These are phyloP conservation scores for Plasmodium vivax DNA, from an alignment of 169 alveolate genomes.

Conservation along the genomic window DNA sequence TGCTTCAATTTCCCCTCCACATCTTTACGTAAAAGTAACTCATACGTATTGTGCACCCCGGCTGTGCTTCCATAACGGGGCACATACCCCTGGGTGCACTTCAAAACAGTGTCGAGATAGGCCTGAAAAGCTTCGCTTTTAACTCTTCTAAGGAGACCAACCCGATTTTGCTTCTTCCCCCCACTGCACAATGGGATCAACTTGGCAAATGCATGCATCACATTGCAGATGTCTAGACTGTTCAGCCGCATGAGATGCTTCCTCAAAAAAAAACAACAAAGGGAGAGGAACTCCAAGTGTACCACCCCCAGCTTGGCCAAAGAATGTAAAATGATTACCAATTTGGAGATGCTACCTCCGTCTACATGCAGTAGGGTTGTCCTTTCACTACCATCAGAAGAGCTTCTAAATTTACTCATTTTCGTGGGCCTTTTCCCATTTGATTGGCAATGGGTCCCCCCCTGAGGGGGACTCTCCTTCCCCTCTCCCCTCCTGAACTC, in stretches of 20 bases:
- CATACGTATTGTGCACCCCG: background rate
- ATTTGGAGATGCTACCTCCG: constrained; percentile 7
- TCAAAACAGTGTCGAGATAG: background rate
- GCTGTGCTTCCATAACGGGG: background rate
- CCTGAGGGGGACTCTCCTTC: background rate
- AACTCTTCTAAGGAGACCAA: background rate
- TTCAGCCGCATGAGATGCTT: constrained; percentile 23
- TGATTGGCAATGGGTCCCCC: background rate
- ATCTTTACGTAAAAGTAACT: background rate
- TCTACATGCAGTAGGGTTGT: background rate
- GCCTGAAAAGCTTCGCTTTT: background rate
- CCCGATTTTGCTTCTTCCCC: background rate
- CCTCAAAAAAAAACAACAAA: background rate
- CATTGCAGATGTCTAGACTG: constrained; percentile 37
- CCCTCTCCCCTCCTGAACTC: background rate
- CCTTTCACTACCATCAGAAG: background rate
- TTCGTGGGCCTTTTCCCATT: background rate
- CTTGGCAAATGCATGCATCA: constrained; percentile 16
- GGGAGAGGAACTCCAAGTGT: constrained; percentile 35
- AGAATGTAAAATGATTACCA: constrained; percentile 30
- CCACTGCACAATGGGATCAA: background rate
- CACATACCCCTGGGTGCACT: background rate
- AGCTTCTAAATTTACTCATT: background rate
- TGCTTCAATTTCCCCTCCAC: background rate
- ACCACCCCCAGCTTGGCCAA: background rate